phyloP scores from a whole-genome alignment of 2,329 filamentous ascomycete genomes.

The Neodidymelliopsis sp. region DNA sequence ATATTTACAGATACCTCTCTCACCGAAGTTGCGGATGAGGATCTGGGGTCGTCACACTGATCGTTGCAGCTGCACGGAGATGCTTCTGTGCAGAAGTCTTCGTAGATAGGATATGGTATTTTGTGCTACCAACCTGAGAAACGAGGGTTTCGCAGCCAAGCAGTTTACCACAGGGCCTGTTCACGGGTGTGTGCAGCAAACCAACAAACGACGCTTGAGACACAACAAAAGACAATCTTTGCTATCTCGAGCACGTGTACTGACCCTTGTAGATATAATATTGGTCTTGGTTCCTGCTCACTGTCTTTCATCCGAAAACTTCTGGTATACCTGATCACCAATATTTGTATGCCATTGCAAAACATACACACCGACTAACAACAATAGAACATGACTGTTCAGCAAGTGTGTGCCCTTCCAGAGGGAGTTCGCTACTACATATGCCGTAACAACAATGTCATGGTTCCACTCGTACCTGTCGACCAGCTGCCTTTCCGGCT shows the following conservation, averaged over 20 bases:
- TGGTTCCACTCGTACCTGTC: conserved; percentile 52
- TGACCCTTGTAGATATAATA: conserved; percentile 4
- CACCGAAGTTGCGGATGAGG: no score
- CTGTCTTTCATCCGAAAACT: background rate
- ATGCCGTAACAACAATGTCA: conserved; percentile 42
- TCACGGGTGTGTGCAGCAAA: background rate
- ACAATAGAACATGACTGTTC: conserved; percentile 12
- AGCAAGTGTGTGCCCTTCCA: no score
- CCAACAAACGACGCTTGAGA: background rate
- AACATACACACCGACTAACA: background rate
- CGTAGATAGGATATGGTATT: background rate
- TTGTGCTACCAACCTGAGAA: background rate
- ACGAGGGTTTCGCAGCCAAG: no score
- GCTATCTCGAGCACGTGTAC: conserved; percentile 20
- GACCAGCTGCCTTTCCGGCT: conserved; percentile 55
- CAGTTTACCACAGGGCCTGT: background rate
- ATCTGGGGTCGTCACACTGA: background rate
- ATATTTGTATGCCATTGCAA: background rate
- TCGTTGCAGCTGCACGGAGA: background rate
- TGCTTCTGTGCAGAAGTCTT: background rate
- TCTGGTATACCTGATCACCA: background rate
- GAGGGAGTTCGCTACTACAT: conserved; percentile 45
- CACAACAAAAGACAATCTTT: conserved; percentile 16
- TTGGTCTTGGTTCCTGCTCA: background rate
- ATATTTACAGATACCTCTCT: no score